Conservation (phyloP, 1,139 yeast genomes). For the Tardiomyces digboiensis region DNA sequence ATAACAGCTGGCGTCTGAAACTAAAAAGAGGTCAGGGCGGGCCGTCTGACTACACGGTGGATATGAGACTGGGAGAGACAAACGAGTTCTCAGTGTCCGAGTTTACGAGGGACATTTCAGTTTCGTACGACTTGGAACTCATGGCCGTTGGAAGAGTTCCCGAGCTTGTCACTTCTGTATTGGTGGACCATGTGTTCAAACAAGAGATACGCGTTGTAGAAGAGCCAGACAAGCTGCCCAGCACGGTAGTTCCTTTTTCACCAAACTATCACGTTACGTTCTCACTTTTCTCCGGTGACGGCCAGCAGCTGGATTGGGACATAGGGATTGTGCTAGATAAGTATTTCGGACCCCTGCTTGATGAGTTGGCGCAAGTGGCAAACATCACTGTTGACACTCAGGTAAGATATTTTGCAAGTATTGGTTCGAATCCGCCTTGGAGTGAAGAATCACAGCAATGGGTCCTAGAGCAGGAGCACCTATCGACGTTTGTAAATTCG, state of each 20-base stretch:
- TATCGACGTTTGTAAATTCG: constrained; percentile 64
- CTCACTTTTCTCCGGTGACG: constrained; percentile 51
- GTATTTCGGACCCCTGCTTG: constrained; percentile 38
- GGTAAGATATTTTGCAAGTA: constrained; percentile 55
- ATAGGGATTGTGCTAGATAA: constrained; percentile 35
- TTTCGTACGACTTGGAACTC: constrained; percentile 38
- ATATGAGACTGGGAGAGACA: constrained; percentile 21
- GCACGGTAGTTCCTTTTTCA: constrained; percentile 39
- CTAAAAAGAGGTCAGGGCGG: constrained; percentile 20
- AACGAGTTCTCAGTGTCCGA: constrained; percentile 26
- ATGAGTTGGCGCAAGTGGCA: constrained; percentile 38
- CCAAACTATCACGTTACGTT: constrained; percentile 60
- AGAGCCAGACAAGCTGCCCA: constrained; percentile 9
- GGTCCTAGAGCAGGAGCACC: constrained; percentile 28
- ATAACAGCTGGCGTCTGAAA: constrained; percentile 20
- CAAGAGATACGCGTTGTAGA: constrained; percentile 32
- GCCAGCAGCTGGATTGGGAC: constrained; percentile 48
- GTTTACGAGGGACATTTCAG: constrained; percentile 34
- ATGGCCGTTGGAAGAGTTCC: constrained; percentile 54
- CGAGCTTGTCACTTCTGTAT: constrained; percentile 46
- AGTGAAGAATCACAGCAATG: constrained; percentile 6
- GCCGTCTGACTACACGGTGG: constrained; percentile 21
- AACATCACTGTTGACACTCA: constrained; percentile 75
- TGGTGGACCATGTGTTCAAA: constrained; percentile 43
- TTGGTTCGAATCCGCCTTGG: constrained; percentile 25